These are phyloP conservation scores for Bolboschoenoplectus hybrid DNA, from an alignment of 202 grass and related monocot genomes.

Conservation along the genomic window DNA sequence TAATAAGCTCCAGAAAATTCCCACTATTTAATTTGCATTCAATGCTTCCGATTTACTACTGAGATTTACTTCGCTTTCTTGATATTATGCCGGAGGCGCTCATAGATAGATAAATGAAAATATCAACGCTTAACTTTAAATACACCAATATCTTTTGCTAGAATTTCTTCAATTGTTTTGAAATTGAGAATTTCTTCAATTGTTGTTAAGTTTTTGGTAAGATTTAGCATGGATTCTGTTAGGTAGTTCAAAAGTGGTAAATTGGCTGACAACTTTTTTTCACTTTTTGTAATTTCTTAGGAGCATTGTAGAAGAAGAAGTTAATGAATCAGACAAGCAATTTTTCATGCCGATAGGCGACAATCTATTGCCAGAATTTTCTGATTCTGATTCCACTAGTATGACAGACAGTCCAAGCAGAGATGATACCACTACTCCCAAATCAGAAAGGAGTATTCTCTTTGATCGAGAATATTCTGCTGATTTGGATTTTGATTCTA, in stretches of 20 bases:
- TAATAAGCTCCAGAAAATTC: slow-evolving; percentile 1
- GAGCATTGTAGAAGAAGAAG: slow-evolving; percentile 50
- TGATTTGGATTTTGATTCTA: slow-evolving; percentile 47
- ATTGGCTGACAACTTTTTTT: neutral
- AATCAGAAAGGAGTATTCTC: slow-evolving; percentile 25
- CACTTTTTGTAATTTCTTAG: slow-evolving; percentile 39
- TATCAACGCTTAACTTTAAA: neutral
- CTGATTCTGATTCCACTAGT: slow-evolving; percentile 81
- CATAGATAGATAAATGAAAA: slow-evolving; percentile 3
- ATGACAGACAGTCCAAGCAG: slow-evolving; percentile 44
- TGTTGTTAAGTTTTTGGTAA: slow-evolving; percentile 25
- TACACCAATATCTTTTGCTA: neutral
- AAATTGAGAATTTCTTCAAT: slow-evolving; percentile 5
- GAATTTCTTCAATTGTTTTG: slow-evolving; percentile 23
- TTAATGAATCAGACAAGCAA: slow-evolving; percentile 48
- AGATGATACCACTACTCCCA: slow-evolving; percentile 44
- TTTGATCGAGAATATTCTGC: slow-evolving; percentile 39
- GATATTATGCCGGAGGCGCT: neutral
- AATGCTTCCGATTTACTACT: slow-evolving; percentile 34
- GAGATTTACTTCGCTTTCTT: slow-evolving; percentile 12
- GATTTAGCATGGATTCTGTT: neutral
- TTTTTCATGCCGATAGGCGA: slow-evolving; percentile 51
- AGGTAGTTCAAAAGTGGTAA: slow-evolving; percentile 28
- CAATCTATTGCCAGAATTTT: slow-evolving; percentile 63
- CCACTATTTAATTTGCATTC: slow-evolving; percentile 26